Evolutionary conservation across 495 filamentous ascomycete genomes (phyloP), one percentile per base, ranked within the genome.

Genomic region (Astrothelium macrocarpum): DNA sequence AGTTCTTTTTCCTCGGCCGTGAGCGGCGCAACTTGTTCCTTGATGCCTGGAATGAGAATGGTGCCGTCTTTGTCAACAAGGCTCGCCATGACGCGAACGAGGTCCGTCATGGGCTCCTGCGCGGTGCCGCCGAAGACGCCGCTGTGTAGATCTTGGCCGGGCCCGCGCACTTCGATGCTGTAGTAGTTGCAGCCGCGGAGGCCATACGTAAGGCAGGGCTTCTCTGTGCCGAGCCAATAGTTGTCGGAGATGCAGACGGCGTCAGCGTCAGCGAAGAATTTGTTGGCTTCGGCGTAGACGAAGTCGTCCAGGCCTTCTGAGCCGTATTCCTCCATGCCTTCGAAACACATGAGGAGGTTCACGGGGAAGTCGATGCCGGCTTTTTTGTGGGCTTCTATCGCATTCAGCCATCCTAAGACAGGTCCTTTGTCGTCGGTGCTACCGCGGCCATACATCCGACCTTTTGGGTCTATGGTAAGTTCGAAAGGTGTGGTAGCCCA

Each of bases 321-420:
- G 45, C 95, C 95, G 74, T 96, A 95, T 78, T 99, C 95, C 78
- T 99, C 94, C 95, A 99, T 99, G 46, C 95, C 95, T 78, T 99
- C 95, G 71, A 99, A 99, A 81, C 95, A 99, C 91, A 96, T 97
- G 32, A 99, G 84, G 63, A 99, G 82, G 80, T 99, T 99, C 68
- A 99, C 93, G 5, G 95, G 95, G 71, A 97, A 86, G 58, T 96
- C 93, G 58, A 97, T 80, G 45, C 92, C 90, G 59, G 95, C 92
- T 75, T 90, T 91, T 75, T 92, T 84, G 81, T 99, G 94, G 12
- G 95, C 92, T 75, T 99, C 91, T 62, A 99, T 97, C 59, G 91
- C 91, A 68, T 97, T 97, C 59, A 99, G 76, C 95, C 95, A 99
- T 59, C 95, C 95, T 28, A 99, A 79, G 10, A 99, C 95, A 56